Base-by-base conservation (phyloP, 2,329 filamentous ascomycete species). In the Alternaria infectoria region DNA sequence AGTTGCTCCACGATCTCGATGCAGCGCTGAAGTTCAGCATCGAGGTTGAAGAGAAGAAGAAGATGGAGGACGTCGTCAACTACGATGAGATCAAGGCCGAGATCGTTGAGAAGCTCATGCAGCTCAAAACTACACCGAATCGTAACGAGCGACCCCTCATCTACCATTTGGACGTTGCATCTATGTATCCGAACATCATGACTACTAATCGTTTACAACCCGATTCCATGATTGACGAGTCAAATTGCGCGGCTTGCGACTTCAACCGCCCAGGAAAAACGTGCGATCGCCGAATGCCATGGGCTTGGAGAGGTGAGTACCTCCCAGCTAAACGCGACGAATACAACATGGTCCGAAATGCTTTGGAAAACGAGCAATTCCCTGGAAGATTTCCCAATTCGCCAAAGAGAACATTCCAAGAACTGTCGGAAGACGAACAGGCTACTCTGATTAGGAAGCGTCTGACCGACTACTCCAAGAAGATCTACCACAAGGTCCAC, bases 131-230 rank as follows among this genome's bases (percentile, higher is more conserved):
- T 55, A 96, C 90, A 0, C 95, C 96, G 0, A 93, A 96, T 73
- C 87, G 96, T 66, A 89, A 85, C 70, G 96, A 99, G 79, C 85
- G 89, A 46, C 96, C 96, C 5, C 87, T 96, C 30, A 99, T 99
- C 69, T 99, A 99, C 81, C 96, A 99, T 85, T 85, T 99, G 82
- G 96, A 99, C 77, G 96, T 99, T 62, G 96, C 96, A 17, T 97
- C 96, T 63, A 99, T 99, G 96, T 99, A 99, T 78, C 96, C 96
- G 10, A 99, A 99, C 80, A 99, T 99, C 79, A 99, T 99, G 96
- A 99, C 96, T 2, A 99, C 96, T 1, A 99, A 99, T 80, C 91
- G 96, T 79, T 82, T 99, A 50, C 96, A 99, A 72, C 96, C 96
- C 0, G 96, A 99, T 80, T 98, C 96, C n/a, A 97, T 99, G 93